These are phyloP conservation scores for Cicer pinnatifidum DNA, from an alignment of 306 rosid genomes.

Conservation along the genomic window DNA sequence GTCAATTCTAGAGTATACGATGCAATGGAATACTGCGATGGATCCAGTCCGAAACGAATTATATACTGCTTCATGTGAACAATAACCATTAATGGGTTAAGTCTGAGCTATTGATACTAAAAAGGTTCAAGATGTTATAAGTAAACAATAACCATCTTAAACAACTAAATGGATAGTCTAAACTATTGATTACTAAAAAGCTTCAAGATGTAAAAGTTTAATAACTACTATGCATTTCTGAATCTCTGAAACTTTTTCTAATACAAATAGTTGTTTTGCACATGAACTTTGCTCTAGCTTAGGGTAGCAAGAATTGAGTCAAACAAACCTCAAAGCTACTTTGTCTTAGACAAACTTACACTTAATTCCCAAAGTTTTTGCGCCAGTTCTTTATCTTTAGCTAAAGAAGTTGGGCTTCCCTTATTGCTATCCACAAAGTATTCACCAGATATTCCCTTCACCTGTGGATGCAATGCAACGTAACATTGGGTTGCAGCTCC, in stretches of 20 bases:
- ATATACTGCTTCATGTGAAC: neutral
- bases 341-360: constrained; percentile 52
- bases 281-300: constrained; percentile 5
- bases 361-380: constrained; percentile 76
- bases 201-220: neutral
- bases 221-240: constrained; percentile 1
- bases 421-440: constrained; percentile 67
- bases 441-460: constrained; percentile 63
- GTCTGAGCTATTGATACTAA: neutral
- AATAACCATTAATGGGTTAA: neutral
- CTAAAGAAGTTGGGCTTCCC: constrained; percentile 58
- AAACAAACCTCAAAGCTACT: constrained; percentile 43
- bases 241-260: constrained; percentile 17
- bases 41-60: neutral
- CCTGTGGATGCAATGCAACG: constrained; percentile 77
- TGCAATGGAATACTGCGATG: neutral
- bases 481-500: constrained; percentile 92
- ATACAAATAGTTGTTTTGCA: constrained; percentile 22
- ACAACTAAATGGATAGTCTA: neutral
- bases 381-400: constrained; percentile 64
- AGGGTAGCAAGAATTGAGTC: constrained; percentile 8
- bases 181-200: neutral
- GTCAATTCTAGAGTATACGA: neutral
- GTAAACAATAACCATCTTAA: neutral
- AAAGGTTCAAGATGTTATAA: neutral